phyloP scores from a whole-genome alignment of 2,329 filamentous ascomycete genomes.

The Cladosporium sp. region DNA sequence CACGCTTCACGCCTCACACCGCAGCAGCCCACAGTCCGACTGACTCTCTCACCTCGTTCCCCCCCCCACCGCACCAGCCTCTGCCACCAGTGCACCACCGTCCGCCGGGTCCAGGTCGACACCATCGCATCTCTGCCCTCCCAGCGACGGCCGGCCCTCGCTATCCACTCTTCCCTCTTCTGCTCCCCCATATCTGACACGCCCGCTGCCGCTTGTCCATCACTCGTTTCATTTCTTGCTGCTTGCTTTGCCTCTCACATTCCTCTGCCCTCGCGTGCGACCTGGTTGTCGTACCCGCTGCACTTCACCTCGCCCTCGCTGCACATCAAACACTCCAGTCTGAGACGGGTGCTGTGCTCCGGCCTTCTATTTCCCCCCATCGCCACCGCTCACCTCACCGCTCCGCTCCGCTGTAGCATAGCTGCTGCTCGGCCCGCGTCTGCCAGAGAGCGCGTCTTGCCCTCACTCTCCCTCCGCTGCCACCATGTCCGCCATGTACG shows the following conservation, averaged over 20 bases:
- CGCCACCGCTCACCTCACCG: slow-evolving; percentile 13
- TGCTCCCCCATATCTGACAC: slow-evolving; percentile 21
- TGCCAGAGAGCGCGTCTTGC: slow-evolving; percentile 29
- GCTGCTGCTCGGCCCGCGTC: slow-evolving; percentile 16
- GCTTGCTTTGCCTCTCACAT: slow-evolving; percentile 15
- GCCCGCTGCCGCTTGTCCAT: slow-evolving; percentile 20
- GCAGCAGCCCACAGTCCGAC: background rate
- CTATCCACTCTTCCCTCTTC: slow-evolving; percentile 15
- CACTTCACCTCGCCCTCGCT: slow-evolving; percentile 11
- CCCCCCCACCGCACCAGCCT: slow-evolving; percentile 14
- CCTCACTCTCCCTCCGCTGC: slow-evolving; percentile 12
- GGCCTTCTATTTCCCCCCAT: slow-evolving; percentile 3
- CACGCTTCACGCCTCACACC: background rate
- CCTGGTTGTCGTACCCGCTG: slow-evolving; percentile 21
- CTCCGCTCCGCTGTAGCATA: background rate
- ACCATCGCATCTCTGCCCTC: background rate
- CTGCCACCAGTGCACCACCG: slow-evolving; percentile 16
- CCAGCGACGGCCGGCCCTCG: slow-evolving; percentile 23
- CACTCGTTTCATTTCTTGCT: slow-evolving; percentile 21
- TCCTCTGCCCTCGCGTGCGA: slow-evolving; percentile 19
- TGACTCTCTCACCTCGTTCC: background rate
- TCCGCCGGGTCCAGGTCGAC: slow-evolving; percentile 11
- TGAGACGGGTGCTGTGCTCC: slow-evolving; percentile 20
- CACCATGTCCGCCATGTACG: slow-evolving; percentile 45
- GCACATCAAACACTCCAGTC: slow-evolving; percentile 20